A percentile compares a stretch with the other conserved stretches of the same genome.
These are phyloP conservation scores for Guadua angustifolia DNA, from an alignment of 176 grass and related monocot genomes.

Conservation along the genomic window DNA sequence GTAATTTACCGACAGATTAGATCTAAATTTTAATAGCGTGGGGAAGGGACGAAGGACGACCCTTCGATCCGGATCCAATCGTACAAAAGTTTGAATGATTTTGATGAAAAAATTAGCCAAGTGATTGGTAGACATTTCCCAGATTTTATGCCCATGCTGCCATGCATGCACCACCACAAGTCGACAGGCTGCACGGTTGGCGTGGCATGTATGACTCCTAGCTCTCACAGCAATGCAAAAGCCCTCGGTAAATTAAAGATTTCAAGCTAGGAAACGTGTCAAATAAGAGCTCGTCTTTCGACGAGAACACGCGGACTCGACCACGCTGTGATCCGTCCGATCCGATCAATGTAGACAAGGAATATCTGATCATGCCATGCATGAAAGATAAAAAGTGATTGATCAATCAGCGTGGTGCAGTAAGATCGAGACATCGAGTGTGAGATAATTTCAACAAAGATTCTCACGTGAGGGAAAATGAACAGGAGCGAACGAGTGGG, in stretches of 20 bases:
- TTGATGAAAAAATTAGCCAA: too few relatives aligned
- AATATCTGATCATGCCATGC: background rate
- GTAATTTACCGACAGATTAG: too few relatives aligned
- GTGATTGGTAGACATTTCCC: too few relatives aligned
- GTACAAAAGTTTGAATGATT: too few relatives aligned
- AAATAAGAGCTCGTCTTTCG: background rate
- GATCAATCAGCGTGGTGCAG: background rate
- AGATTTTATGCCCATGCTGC: background rate
- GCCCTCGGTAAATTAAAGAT: background rate
- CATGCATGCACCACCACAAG: background rate
- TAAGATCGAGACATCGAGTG: background rate
- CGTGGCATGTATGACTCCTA: background rate
- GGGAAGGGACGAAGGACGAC: too few relatives aligned
- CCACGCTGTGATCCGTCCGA: background rate
- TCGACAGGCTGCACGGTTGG: background rate
- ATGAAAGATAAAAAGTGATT: background rate
- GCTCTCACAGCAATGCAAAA: background rate
- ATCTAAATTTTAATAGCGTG: too few relatives aligned
- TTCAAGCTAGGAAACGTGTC: background rate
- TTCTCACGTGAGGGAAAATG: constrained; percentile 2
- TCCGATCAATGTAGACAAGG: background rate
- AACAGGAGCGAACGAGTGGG: background rate
- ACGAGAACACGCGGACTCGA: background rate
- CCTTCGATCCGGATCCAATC: too few relatives aligned
- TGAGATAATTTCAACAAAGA: background rate